These are phyloP conservation scores for Penicillium olsonii DNA, from an alignment of 2,329 filamentous ascomycete genomes.

Conservation along the genomic window DNA sequence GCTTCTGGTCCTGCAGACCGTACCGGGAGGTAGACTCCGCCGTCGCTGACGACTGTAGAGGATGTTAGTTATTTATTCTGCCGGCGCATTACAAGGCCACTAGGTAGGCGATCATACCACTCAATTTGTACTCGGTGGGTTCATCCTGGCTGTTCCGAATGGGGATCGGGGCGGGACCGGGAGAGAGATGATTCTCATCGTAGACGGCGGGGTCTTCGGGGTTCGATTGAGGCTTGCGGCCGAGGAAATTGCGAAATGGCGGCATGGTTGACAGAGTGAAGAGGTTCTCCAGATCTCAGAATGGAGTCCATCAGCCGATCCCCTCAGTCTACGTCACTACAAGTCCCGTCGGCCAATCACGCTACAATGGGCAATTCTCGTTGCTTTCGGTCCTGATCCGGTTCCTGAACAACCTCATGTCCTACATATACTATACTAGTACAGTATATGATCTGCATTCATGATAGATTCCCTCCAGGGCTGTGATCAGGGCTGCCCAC, in stretches of 20 bases:
- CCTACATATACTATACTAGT: no score
- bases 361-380: neutral
- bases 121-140: constrained; percentile 76
- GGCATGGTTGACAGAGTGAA: constrained; percentile 53
- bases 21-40: constrained; percentile 91
- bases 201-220: constrained; percentile 39
- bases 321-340: constrained; percentile 1
- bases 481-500: no score
- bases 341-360: neutral
- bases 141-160: constrained; percentile 64
- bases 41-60: constrained; percentile 83
- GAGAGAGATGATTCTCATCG: constrained; percentile 58
- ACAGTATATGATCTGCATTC: no score
- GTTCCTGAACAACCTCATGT: neutral
- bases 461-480: no score
- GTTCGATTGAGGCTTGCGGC: constrained; percentile 56
- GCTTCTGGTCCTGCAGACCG: constrained; percentile 29
- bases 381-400: constrained; percentile 1
- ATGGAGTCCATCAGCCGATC: neutral
- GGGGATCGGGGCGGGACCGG: constrained; percentile 52
- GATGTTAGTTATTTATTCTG: constrained; percentile 24
- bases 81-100: no score
- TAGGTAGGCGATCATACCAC: constrained; percentile 60
- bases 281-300: neutral
- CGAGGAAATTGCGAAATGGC: constrained; percentile 71